phyloP scores from a whole-genome alignment of 2,329 filamentous ascomycete genomes.

The Neofusicoccum kwambonambiense region DNA sequence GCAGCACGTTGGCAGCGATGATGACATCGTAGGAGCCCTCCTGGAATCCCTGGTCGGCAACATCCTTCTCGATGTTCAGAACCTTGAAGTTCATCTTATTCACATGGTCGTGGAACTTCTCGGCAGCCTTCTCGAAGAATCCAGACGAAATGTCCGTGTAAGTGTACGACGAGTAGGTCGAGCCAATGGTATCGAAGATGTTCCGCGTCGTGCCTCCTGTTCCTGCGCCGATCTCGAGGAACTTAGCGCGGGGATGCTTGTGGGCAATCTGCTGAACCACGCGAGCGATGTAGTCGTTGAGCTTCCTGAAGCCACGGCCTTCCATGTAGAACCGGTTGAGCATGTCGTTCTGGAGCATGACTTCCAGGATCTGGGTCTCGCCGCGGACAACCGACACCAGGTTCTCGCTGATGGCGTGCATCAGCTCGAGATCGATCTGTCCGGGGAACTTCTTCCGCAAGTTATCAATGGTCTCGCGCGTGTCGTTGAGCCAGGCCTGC shows the following conservation, averaged over 20 bases:
- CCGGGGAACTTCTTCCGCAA: background rate
- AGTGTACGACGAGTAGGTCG: conserved; percentile 18
- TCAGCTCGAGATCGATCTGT: background rate
- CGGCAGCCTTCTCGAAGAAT: conserved; percentile 18
- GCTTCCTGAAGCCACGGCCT: background rate
- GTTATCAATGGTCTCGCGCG: background rate
- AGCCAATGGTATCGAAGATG: background rate
- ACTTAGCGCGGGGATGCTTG: background rate
- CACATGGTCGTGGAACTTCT: background rate
- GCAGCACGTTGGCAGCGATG: conserved; percentile 22
- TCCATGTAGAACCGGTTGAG: background rate
- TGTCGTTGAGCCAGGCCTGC: background rate
- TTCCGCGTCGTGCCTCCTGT: conserved; percentile 20
- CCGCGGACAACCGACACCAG: background rate
- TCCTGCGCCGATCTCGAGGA: conserved; percentile 22
- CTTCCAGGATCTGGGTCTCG: background rate
- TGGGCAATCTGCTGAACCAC: background rate
- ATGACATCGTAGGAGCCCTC: conserved; percentile 23
- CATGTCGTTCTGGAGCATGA: background rate
- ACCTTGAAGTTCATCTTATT: conserved; percentile 17
- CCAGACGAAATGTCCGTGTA: conserved; percentile 23
- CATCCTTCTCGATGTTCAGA: background rate
- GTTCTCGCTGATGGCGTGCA: background rate
- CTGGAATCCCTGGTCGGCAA: conserved; percentile 19
- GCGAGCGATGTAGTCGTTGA: background rate